Percentiles rank a stretch among this genome's conserved stretches.
Conservation (phyloP, 1,284 basidiomycete genomes). For the Sanghuangporus baumii region DNA sequence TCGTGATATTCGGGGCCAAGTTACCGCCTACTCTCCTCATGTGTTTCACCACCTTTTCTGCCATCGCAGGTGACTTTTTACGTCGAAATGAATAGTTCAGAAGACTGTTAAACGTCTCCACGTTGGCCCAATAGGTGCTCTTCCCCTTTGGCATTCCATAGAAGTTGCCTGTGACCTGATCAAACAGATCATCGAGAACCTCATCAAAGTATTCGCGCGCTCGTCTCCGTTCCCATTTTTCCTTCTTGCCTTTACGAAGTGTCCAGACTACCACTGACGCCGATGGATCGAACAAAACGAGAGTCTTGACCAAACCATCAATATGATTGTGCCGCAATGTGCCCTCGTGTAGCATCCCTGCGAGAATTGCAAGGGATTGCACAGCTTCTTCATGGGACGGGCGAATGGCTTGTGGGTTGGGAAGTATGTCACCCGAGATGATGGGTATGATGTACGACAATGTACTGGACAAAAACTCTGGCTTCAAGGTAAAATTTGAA, state of each 20-base stretch:
- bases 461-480: not conserved
- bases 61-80: constrained; percentile 44
- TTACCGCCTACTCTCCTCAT: constrained; percentile 42
- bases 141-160: not conserved
- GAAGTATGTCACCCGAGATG: not conserved
- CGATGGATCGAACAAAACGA: constrained; percentile 47
- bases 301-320: constrained; percentile 38
- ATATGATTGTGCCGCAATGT: constrained; percentile 41
- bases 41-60: constrained; percentile 44
- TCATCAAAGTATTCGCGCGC: constrained; percentile 54
- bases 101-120: constrained; percentile 49
- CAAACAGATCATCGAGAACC: constrained; percentile 45
- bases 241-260: constrained; percentile 24
- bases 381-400: constrained; percentile 27
- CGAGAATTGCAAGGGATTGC: constrained; percentile 58
- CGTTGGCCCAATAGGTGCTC: not conserved
- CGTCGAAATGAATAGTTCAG: constrained; percentile 61
- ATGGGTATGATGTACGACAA: constrained; percentile 1
- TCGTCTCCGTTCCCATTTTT: constrained; percentile 28
- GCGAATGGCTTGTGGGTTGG: constrained; percentile 6
- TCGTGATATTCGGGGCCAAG: constrained; percentile 40
- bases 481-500: not conserved
- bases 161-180: constrained; percentile 18
- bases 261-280: constrained; percentile 40
- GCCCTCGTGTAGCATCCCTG: constrained; percentile 43